Evolutionary conservation across 2,329 filamentous ascomycete genomes (phyloP).

Genomic region (Tolypocladium cylindrosporum): DNA sequence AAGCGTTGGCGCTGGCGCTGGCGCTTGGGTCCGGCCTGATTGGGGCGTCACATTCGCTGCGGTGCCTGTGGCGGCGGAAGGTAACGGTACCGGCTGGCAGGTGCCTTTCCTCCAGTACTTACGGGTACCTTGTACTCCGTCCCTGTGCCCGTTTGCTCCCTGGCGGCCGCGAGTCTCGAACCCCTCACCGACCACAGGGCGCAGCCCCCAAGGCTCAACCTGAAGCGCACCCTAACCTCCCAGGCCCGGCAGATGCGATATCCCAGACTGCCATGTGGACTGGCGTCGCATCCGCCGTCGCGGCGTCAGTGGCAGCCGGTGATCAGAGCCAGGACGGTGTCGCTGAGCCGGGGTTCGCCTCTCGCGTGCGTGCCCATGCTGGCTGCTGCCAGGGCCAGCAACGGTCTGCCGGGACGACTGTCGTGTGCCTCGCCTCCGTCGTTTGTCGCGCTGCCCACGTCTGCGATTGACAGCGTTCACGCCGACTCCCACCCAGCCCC

Average conservation of each 20-base stretch:
- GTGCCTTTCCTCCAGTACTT: too few species aligned
- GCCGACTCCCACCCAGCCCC: neutral
- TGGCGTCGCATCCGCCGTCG: neutral
- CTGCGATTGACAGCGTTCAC: neutral
- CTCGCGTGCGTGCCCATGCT: neutral
- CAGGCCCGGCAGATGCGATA: neutral
- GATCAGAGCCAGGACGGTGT: neutral
- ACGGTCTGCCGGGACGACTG: neutral
- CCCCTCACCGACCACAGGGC: neutral
- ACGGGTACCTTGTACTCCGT: too few species aligned
- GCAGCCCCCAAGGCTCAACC: neutral
- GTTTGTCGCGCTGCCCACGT: neutral
- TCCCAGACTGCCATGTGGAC: neutral
- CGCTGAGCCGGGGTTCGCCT: neutral
- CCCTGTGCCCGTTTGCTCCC: neutral
- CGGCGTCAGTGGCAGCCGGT: neutral
- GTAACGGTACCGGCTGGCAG: neutral
- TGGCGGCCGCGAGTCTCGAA: neutral
- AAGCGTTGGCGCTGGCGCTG: neutral
- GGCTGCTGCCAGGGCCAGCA: neutral
- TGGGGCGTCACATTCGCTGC: neutral
- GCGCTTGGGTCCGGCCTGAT: neutral
- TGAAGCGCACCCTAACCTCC: neutral
- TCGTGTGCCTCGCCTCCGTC: neutral
- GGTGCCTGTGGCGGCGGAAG: neutral